A percentile compares a stretch with the other conserved stretches of the same genome.
These are phyloP conservation scores for Uromyces viciae-fabae DNA, from an alignment of 1,284 basidiomycete genomes.

Conservation along the genomic window DNA sequence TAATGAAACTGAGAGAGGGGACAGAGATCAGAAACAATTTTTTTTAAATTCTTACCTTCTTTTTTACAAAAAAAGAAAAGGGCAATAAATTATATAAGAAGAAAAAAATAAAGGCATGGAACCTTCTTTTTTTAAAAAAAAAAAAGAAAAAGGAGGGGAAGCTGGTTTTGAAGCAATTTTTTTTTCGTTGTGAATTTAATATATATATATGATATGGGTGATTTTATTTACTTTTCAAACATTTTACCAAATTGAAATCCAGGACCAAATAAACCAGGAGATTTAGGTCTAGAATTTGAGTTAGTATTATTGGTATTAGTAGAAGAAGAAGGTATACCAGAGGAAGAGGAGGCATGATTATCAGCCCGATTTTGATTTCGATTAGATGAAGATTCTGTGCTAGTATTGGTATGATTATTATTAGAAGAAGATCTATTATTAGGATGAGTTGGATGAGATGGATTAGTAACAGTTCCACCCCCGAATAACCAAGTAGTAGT, in stretches of 20 bases:
- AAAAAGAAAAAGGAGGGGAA: neutral
- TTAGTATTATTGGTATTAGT: no score
- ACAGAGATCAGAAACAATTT: neutral
- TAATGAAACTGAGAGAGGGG: no score
- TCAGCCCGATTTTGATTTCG: neutral
- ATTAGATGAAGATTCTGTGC: neutral
- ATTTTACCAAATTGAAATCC: conserved; percentile 23
- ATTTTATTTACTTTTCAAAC: conserved; percentile 10
- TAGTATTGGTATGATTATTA: neutral
- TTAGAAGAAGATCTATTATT: neutral
- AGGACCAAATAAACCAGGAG: conserved; percentile 24
- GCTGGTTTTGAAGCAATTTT: no score
- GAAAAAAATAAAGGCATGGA: neutral
- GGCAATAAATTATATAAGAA: neutral
- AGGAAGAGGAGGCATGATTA: neutral
- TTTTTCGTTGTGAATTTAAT: no score
- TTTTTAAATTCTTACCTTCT: neutral
- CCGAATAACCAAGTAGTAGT: conserved; percentile 6
- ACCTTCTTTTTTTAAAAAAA: conserved; percentile 1
- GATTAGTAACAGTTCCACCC: neutral
- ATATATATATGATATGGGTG: neutral
- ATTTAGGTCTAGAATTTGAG: neutral
- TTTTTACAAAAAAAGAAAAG: neutral
- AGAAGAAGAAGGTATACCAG: neutral
- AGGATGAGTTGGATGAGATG: neutral